Base-by-base conservation (phyloP, 108 stramenopile species). In the Poteriospumella lacustris region DNA sequence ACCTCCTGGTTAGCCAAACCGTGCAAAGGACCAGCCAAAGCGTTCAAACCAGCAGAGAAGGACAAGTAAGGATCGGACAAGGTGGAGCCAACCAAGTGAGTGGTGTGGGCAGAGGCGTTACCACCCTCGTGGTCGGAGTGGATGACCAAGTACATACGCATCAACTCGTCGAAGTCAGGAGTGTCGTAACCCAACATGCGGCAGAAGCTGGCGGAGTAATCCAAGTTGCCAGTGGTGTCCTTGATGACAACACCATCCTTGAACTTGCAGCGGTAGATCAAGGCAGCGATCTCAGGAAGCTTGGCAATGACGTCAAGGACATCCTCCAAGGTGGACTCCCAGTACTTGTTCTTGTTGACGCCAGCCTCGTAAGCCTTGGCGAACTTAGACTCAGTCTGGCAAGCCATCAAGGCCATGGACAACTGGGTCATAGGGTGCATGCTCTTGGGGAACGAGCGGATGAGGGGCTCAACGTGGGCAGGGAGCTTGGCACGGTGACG, bases 361-460 rank as follows among this genome's bases (percentile, higher is more conserved):
- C 96, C 96, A 0, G 91, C 89, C 64, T 82, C 80, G 82, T 97
- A 97, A 38, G 93, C 93, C 84, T 92, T 91, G 88, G 97, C 94
- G 76, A 98, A 98, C 80, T 90, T 83, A 58, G 89, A 91, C 56
- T 92, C 93, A 36, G 95, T 95, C 85, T 98, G 95, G 77, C 81
- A 59, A 59, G 96, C 97, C 41, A 81, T 58, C 28, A 89, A 76
- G 33, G 82, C 96, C 59, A 94, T 89, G 33, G 90, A 83, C 79
- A 99, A 91, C 91, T 96, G 95, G 40, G 95, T 97, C 97, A 99
- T 99, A 83, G 97, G 95, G 86, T 99, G 97, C 96, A 97, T 95
- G 62, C 89, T 87, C 87, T 95, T 96, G 80, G 96, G 96, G 67
- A 99, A 89, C 42, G 79, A 73, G 79, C 94, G 93, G 78, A 98